Evolutionary conservation across 1,284 basidiomycete species (phyloP).

Genomic region (Schizopora paradoxa): DNA sequence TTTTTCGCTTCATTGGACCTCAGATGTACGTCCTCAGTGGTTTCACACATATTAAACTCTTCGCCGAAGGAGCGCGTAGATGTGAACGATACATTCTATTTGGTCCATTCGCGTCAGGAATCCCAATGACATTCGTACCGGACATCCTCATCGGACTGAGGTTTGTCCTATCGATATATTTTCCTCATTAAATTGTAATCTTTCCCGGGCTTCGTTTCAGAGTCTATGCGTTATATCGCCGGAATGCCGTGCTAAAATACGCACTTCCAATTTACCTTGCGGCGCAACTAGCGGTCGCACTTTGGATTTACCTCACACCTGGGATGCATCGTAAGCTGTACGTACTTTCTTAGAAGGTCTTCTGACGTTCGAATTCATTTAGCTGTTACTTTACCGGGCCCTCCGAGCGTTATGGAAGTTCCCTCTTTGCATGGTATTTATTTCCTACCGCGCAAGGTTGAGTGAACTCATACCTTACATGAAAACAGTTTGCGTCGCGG

Average conservation of each 20-base stretch:
- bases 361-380: not conserved
- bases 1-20: too few species aligned
- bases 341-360: not conserved
- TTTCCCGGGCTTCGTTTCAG: too few species aligned
- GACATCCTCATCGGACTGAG: slow-evolving; percentile 1
- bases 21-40: too few species aligned
- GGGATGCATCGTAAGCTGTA: not conserved
- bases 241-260: not conserved
- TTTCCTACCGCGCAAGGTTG: not conserved
- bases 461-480: not conserved
- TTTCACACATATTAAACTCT: too few species aligned
- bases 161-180: too few species aligned
- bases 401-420: not conserved
- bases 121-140: not conserved
- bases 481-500: not conserved
- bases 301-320: not conserved
- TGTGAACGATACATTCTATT: not conserved
- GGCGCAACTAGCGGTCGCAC: not conserved
- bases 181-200: too few species aligned
- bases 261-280: not conserved
- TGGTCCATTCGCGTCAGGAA: not conserved
- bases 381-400: not conserved
- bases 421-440: not conserved
- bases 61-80: not conserved
- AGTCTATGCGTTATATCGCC: slow-evolving; percentile 5